These are phyloP conservation scores for Hemileccinum impolitum DNA, from an alignment of 768 basidiomycete genomes.

Conservation along the genomic window DNA sequence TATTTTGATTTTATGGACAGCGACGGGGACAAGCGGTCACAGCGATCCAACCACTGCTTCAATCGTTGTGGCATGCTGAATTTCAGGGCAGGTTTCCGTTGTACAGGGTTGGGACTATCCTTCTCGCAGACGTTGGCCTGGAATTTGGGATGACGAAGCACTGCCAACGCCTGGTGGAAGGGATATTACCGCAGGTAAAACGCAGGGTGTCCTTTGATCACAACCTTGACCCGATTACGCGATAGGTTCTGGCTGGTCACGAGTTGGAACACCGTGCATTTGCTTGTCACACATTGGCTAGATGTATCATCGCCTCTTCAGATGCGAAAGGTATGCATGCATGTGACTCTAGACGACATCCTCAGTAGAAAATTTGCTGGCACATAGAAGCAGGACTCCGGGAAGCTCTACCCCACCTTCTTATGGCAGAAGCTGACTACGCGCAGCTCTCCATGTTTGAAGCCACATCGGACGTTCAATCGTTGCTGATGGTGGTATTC, in stretches of 20 bases:
- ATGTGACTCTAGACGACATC: not conserved
- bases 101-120: constrained; percentile 65
- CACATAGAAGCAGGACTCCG: constrained; percentile 36
- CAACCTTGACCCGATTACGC: not conserved
- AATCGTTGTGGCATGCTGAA: constrained; percentile 76
- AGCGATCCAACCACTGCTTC: constrained; percentile 63
- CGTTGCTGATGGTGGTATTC: constrained; percentile 65
- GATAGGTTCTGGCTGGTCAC: constrained; percentile 63
- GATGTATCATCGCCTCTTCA: constrained; percentile 66
- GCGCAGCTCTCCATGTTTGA: constrained; percentile 51
- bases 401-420: constrained; percentile 60
- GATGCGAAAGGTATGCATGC: constrained; percentile 41
- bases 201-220: constrained; percentile 6
- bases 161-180: constrained; percentile 63
- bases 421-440: constrained; percentile 67
- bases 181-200: constrained; percentile 76
- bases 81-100: constrained; percentile 65
- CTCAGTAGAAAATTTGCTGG: constrained; percentile 14
- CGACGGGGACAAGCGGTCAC: constrained; percentile 59
- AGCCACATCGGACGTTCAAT: constrained; percentile 66
- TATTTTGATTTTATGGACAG: constrained; percentile 35
- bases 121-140: constrained; percentile 75
- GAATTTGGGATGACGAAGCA: constrained; percentile 74
- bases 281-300: constrained; percentile 68
- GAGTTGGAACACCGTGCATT: constrained; percentile 77